Evolutionary conservation across 1,284 basidiomycete species (phyloP), one percentile per base, ranked within the genome.

Genomic region (Marasmius tenuissimus): DNA sequence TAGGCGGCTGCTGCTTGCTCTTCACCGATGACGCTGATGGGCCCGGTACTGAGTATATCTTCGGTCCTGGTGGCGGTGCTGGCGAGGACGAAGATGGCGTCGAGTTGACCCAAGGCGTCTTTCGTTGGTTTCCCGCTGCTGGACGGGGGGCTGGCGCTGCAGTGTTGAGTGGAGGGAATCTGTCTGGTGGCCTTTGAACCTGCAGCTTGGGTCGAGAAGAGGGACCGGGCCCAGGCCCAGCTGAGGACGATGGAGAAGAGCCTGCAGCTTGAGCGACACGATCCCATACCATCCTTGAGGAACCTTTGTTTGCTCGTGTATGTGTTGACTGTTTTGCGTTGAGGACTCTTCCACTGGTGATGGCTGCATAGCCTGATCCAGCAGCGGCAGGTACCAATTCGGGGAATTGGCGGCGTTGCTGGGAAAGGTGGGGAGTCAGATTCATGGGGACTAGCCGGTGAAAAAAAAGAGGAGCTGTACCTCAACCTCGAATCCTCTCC

Each of bases 371-470:
- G 50, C 88, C 87, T 0, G 81, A 75, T 8, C 87, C 87, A 0
- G 82, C 73, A 1, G 86, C 77, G 3, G 82, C 78, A 3, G 92
- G 87, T 0, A 83, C 76, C 3, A 95, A 82, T 49, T 93, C 89
- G 0, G 93, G 94, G 79, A 94, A 94, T 69, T 94, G 86, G 69
- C 87, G 85, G 16, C 87, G 87, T 86, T 93, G 91, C 91, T 94
- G 2, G 18, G 10, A n/a, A 59, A 58, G 20, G 27, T 42, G 18
- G 33, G 7, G 3, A 3, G 18, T n/a, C 10, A 11, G 10, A 9
- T 18, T 1, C 54, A 22, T 40, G 50, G 20, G 38, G 6, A 20
- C 51, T 18, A 40, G 37, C 59, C 18, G 7, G 52, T 35, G 33
- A 63, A 54, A n/a, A 33, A 37, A 61, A 48, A 37, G 20, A 49